Evolutionary conservation across 345 rosid species (phyloP).

Genomic region (Kandelia obovata): DNA sequence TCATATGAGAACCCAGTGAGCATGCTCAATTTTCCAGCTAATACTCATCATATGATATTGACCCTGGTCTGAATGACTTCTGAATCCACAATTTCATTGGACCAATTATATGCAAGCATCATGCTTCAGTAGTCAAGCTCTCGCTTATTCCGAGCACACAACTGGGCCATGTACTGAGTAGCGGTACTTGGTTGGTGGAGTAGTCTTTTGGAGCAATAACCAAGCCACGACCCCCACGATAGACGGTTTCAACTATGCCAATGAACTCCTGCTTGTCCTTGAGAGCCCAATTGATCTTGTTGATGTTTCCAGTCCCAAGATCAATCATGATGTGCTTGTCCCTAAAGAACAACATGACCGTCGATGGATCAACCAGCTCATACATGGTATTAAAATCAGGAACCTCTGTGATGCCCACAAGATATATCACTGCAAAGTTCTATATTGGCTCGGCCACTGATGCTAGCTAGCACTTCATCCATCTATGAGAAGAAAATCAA

Average conservation of each 20-base stretch:
- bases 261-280: slow-evolving; percentile 96
- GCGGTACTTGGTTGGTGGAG: slow-evolving; percentile 90
- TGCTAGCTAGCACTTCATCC: slow-evolving; percentile 87
- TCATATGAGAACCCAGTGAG: no score
- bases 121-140: no score
- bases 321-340: slow-evolving; percentile 95
- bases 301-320: slow-evolving; percentile 93
- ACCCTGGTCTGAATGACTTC: no score
- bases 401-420: slow-evolving; percentile 80
- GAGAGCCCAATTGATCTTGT: slow-evolving; percentile 95
- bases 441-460: slow-evolving; percentile 89
- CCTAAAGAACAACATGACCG: slow-evolving; percentile 93
- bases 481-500: slow-evolving; percentile 32
- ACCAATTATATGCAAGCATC: no score
- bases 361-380: slow-evolving; percentile 82
- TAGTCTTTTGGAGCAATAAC: slow-evolving; percentile 95
- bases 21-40: no score
- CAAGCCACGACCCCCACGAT: slow-evolving; percentile 86
- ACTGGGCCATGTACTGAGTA: slow-evolving; percentile 27
- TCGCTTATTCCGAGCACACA: no score
- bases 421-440: slow-evolving; percentile 92
- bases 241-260: slow-evolving; percentile 78
- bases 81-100: no score
- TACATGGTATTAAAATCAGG: slow-evolving; percentile 94
- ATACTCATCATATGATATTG: no score